Evolutionary conservation across 345 rosid genomes (phyloP), one percentile per base, ranked within the genome.

Genomic region (Dipteronia sinensis): DNA sequence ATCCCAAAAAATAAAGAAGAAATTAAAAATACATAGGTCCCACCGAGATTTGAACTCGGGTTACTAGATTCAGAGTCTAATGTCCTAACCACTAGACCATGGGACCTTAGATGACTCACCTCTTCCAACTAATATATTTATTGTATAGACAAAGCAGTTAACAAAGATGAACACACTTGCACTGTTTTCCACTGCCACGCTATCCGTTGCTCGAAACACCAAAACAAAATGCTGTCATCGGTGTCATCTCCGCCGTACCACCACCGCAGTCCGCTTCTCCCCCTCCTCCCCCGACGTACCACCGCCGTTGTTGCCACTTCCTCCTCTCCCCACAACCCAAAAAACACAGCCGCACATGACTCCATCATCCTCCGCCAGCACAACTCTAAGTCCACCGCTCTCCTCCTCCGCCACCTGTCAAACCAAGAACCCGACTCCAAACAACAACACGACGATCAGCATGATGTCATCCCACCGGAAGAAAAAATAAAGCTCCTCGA

Each of bases 1-100:
- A 31, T 31, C 34, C 5, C 34, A 31, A 31, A 40, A 40, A 40
- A 40, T 40, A 40, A 8, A n/a, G n/a, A n/a, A n/a, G 3, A 6
- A 40, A 40, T 40, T 4, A 0, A 10, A 3, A 1, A 29, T 31
- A n/a, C n/a, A n/a, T 3, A 94, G 92, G 97, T 91, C 89, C 94
- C 86, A 91, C 94, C 94, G 97, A 95, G 92, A 93, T 76, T 92
- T 92, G 99, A 95, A 93, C 94, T 92, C 94, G 95, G 97, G 97
- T 91, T 88, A 92, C 91, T 89, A 91, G 94, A 96, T 94, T 91
- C 97, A 91, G 89, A 91, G 94, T 91, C 94, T 89, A 90, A 89
- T 89, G 90, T 91, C 92, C 98, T 91, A 49, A 93, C 98, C 96
- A 84, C 97, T 86, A 91, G 97, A 88, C 89, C 92, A 88, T 87